Evolutionary conservation across 306 rosid genomes (phyloP), one percentile per base, ranked within the genome.

Genomic region (Fragaria vesca): DNA sequence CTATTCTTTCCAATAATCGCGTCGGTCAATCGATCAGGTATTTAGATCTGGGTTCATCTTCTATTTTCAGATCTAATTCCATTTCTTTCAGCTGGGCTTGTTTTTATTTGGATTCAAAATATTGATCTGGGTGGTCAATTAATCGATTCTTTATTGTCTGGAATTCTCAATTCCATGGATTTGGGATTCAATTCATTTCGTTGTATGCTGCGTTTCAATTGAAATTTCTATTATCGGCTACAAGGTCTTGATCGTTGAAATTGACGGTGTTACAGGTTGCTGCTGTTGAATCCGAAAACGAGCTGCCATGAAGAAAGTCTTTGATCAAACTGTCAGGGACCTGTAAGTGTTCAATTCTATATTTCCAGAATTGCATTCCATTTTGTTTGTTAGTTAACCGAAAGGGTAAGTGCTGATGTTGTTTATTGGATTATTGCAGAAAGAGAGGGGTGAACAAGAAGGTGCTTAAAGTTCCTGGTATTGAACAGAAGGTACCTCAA

Each of bases 271-370:
- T 70, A 34, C 17, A 36, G 32, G 28, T 75, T 10, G 12, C 8
- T 10, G 12, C 8, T 68, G 45, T 12, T 74, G 34, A 62, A 36
- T 75, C 76, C 2, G 18, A 58, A 30, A 48, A 50, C 13, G 52
- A 63, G 77, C 67, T 62, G 77, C 82, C 34, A 95, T 95, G 99
- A 95, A 95, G 97, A 95, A 95, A 84, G 99, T 67, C 81, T 83
- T 95, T 79, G 97, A 83, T 83, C 99, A 93, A 89, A 95, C 99
- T 79, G 97, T 95, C 81, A 89, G 99, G 83, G 99, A 95, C 86
- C 69, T 95, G 99, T 95, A 88, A 88, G 97, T 86, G 12, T 83
- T 65, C 24, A 50, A n/a, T 75, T 8, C 45, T 20, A 4, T 66
- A 67, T 21, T 32, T 21, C 50, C 17, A 28, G 57, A 11, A 32